Conservation (phyloP, 1,284 basidiomycete genomes). For the Stygiomarasmius scandens region DNA sequence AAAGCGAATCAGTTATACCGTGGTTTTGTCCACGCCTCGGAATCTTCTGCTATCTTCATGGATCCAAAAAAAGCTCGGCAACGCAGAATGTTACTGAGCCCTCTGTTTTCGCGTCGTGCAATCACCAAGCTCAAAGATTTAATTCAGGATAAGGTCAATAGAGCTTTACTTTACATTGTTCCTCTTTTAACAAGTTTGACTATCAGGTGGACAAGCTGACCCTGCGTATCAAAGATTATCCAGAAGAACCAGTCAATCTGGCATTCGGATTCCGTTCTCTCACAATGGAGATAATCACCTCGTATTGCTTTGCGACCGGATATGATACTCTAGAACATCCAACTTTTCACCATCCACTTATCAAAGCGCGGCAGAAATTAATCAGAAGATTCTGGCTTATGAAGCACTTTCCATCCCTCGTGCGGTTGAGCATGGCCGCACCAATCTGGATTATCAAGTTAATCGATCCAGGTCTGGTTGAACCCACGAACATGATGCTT, state of each 20-base stretch:
- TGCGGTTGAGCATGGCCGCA: background rate
- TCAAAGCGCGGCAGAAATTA: constrained; percentile 12
- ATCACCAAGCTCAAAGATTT: constrained; percentile 26
- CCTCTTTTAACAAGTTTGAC: background rate
- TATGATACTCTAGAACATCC: constrained; percentile 20
- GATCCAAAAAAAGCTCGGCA: constrained; percentile 22
- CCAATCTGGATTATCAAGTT: background rate
- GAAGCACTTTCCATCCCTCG: constrained; percentile 22
- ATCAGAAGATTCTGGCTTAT: constrained; percentile 15
- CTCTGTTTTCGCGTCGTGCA: constrained; percentile 28
- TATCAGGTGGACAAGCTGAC: constrained; percentile 16
- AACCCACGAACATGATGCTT: background rate
- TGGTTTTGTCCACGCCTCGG: constrained; percentile 14
- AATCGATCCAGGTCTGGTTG: background rate
- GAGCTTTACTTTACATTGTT: background rate
- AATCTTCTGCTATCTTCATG: constrained; percentile 18
- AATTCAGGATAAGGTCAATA: constrained; percentile 24
- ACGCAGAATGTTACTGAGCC: constrained; percentile 23
- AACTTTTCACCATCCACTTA: constrained; percentile 24
- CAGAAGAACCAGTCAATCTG: constrained; percentile 8
- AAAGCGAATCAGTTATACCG: constrained; percentile 25
- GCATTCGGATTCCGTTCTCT: constrained; percentile 13
- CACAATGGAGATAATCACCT: constrained; percentile 28
- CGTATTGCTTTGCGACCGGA: constrained; percentile 26
- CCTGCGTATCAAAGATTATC: constrained; percentile 12